Conservation (phyloP, 768 basidiomycete species). For the Mycena polygramma region DNA sequence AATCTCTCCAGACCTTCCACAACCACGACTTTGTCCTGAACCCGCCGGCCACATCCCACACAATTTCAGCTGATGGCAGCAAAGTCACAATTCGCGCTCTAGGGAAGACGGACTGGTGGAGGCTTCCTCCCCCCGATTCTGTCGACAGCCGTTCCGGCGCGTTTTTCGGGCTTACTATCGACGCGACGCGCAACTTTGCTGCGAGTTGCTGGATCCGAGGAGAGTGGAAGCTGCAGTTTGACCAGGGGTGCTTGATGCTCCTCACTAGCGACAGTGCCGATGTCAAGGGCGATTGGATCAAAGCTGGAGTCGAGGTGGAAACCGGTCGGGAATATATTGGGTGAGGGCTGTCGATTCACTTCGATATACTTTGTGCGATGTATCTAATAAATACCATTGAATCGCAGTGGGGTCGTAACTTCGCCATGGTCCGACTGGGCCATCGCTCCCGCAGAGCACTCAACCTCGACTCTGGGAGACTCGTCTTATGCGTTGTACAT, state of each 20-base stretch:
- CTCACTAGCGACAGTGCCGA: conserved; percentile 23
- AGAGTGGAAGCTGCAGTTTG: conserved; percentile 29
- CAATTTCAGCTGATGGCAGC: conserved; percentile 27
- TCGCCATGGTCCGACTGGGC: conserved; percentile 36
- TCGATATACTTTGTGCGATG: no score
- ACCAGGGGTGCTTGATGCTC: conserved; percentile 37
- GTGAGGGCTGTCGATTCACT: background rate
- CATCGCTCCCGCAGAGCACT: conserved; percentile 28
- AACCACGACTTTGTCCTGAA: conserved; percentile 20
- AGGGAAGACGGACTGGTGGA: conserved; percentile 34
- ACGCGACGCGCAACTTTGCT: conserved; percentile 33
- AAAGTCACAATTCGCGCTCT: conserved; percentile 24
- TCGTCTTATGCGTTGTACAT: conserved; percentile 28
- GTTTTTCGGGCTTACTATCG: conserved; percentile 24
- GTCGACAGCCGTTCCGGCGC: conserved; percentile 32
- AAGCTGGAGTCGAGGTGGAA: conserved; percentile 32
- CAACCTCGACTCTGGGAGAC: conserved; percentile 25
- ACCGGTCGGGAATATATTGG: conserved; percentile 28
- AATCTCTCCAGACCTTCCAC: conserved; percentile 21
- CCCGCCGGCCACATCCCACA: conserved; percentile 28
- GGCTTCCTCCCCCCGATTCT: conserved; percentile 26
- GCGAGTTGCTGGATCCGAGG: conserved; percentile 32
- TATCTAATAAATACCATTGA: background rate
- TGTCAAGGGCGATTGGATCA: conserved; percentile 31
- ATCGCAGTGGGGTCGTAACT: conserved; percentile 25